Conservation (phyloP, 2,329 filamentous ascomycete species). For the Ceratocystis diversiconidia region DNA sequence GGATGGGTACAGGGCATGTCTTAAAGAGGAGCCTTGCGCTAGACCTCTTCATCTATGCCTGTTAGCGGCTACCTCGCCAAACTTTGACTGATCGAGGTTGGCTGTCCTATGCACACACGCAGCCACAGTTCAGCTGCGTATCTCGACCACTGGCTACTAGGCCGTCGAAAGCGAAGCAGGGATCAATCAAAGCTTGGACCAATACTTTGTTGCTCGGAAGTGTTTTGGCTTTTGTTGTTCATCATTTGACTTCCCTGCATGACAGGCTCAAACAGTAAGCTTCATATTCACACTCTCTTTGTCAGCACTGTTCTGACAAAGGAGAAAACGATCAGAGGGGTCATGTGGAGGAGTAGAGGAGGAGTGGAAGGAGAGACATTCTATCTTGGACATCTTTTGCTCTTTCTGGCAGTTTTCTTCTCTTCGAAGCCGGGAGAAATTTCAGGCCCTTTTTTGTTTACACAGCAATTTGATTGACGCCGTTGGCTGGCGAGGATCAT, state of each 20-base stretch:
- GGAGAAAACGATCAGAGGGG: not conserved
- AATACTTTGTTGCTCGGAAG: not conserved
- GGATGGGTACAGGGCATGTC: not conserved
- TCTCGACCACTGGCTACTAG: too few species aligned
- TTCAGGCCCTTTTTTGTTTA: not conserved
- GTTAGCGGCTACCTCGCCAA: too few species aligned
- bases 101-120: too few species aligned
- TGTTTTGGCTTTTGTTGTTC: constrained; percentile 6
- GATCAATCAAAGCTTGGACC: not conserved
- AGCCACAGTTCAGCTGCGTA: too few species aligned
- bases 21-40: not conserved
- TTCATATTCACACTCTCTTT: not conserved
- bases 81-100: too few species aligned
- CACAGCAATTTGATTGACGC: not conserved
- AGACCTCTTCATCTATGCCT: not conserved
- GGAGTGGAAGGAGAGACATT: not conserved
- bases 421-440: not conserved
- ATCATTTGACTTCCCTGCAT: constrained; percentile 3
- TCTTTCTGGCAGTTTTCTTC: not conserved
- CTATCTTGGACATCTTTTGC: not conserved
- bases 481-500: not conserved
- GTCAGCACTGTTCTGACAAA: not conserved
- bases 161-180: not conserved
- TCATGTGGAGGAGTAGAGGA: not conserved
- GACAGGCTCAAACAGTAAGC: not conserved